A percentile compares a stretch with the other conserved stretches of the same genome.
Conservation (phyloP, 192 early-diverging fungal genomes). For the Umbelopsis vinacea region DNA sequence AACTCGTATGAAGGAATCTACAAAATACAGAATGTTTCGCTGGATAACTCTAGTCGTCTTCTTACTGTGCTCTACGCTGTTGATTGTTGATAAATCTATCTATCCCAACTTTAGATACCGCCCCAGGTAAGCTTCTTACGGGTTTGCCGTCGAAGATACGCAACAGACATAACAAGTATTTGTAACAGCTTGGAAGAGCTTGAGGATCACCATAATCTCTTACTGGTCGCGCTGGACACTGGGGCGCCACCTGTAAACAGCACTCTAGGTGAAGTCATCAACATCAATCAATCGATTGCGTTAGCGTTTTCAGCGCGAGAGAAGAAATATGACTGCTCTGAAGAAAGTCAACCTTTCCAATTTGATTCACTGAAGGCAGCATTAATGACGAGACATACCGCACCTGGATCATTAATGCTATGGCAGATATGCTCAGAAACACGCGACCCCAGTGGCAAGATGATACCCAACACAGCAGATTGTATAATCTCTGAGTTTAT, state of each 20-base stretch:
- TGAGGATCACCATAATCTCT: background rate
- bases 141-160: background rate
- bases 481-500: slow-evolving; percentile 1
- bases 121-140: background rate
- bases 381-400: background rate
- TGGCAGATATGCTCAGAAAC: slow-evolving; percentile 10
- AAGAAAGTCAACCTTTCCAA: background rate
- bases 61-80: background rate
- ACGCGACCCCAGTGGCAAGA: background rate
- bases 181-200: background rate
- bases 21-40: background rate
- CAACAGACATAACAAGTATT: background rate
- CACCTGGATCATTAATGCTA: slow-evolving; percentile 1
- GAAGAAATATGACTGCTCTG: background rate
- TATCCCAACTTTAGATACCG: no score
- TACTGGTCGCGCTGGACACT: background rate
- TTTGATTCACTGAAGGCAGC: background rate
- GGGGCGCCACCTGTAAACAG: background rate
- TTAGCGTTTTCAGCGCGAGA: background rate
- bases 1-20: background rate
- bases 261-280: slow-evolving; percentile 6
- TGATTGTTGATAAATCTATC: background rate
- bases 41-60: background rate
- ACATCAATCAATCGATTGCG: background rate
- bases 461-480: background rate